Evolutionary conservation across 352 stramenopile genomes (phyloP).

Genomic region (Pilasporangium apinafurcum): DNA sequence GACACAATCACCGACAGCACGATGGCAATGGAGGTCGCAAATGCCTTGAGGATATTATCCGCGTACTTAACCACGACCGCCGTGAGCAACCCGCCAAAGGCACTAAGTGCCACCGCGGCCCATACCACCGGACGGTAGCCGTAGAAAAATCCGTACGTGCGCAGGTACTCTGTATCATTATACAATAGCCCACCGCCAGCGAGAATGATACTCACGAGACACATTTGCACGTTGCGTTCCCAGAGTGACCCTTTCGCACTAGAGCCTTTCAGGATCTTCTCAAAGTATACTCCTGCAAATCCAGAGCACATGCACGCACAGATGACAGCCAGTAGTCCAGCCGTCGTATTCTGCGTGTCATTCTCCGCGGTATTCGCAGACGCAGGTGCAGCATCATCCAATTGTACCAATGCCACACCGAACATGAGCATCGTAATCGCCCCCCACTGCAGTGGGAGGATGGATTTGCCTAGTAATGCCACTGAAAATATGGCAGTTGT

Average conservation of each 20-base stretch:
- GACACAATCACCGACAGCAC: constrained; percentile 79
- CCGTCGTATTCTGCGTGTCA: constrained; percentile 48
- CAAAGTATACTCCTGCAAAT: constrained; percentile 83
- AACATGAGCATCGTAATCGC: constrained; percentile 78
- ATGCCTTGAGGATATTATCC: constrained; percentile 86
- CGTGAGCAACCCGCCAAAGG: constrained; percentile 71
- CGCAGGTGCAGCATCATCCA: constrained; percentile 30
- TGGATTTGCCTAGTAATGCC: constrained; percentile 57
- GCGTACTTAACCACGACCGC: constrained; percentile 84
- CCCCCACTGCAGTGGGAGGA: constrained; percentile 72
- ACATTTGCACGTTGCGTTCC: constrained; percentile 84
- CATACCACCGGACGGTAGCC: constrained; percentile 77
- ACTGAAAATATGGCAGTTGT: constrained; percentile 85
- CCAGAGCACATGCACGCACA: constrained; percentile 73
- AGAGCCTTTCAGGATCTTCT: constrained; percentile 77
- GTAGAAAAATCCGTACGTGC: constrained; percentile 65
- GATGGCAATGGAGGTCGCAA: constrained; percentile 79
- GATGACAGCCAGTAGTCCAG: constrained; percentile 63
- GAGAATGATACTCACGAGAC: constrained; percentile 59
- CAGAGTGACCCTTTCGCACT: constrained; percentile 58
- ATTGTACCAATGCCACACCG: constrained; percentile 70
- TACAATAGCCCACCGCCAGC: constrained; percentile 50
- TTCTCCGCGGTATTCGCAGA: constrained; percentile 4
- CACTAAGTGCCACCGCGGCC: constrained; percentile 58
- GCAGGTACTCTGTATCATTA: constrained; percentile 55